These are phyloP conservation scores for Fusarium equiseti DNA, from an alignment of 2,329 filamentous ascomycete genomes.

Conservation along the genomic window DNA sequence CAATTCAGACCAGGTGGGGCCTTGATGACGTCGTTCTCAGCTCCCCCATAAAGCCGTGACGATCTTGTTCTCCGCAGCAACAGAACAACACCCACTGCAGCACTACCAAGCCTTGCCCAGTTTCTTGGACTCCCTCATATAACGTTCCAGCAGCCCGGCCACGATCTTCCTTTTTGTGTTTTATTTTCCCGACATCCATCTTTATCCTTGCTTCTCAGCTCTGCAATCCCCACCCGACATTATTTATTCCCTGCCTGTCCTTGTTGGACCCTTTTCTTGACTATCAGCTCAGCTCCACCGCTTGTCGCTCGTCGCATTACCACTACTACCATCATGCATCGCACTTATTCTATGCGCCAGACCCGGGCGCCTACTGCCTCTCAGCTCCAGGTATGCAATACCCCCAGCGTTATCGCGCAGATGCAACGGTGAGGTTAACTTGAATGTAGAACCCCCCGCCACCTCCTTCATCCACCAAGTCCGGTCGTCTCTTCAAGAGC, in stretches of 20 bases:
- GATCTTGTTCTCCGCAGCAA: conserved; percentile 50
- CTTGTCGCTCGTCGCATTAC: conserved; percentile 41
- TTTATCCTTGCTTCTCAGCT: conserved; percentile 41
- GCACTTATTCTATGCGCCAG: conserved; percentile 99
- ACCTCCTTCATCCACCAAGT: conserved; percentile 90
- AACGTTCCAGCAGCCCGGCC: conserved; percentile 45
- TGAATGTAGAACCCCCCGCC: conserved; percentile 86
- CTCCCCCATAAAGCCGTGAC: conserved; percentile 43
- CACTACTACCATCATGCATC: conserved; percentile 78
- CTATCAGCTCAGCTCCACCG: conserved; percentile 33
- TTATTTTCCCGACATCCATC: conserved; percentile 29
- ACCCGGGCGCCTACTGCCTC: conserved; percentile 95
- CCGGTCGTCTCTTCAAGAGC: conserved; percentile 85
- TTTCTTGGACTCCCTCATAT: conserved; percentile 44
- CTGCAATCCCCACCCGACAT: conserved; percentile 39
- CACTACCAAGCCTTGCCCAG: conserved; percentile 32
- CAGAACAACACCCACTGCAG: conserved; percentile 39
- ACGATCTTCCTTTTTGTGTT: conserved; percentile 27
- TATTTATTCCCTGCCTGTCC: conserved; percentile 39
- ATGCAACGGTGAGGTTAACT: conserved; percentile 21
- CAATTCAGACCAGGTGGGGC: conserved; percentile 42
- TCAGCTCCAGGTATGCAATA: conserved; percentile 66
- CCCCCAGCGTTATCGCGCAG: background rate
- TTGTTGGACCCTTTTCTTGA: conserved; percentile 30
- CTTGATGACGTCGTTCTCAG: conserved; percentile 47